Base-by-base conservation (phyloP, 2,329 filamentous ascomycete species). In the Metarhizium anisopliae region DNA sequence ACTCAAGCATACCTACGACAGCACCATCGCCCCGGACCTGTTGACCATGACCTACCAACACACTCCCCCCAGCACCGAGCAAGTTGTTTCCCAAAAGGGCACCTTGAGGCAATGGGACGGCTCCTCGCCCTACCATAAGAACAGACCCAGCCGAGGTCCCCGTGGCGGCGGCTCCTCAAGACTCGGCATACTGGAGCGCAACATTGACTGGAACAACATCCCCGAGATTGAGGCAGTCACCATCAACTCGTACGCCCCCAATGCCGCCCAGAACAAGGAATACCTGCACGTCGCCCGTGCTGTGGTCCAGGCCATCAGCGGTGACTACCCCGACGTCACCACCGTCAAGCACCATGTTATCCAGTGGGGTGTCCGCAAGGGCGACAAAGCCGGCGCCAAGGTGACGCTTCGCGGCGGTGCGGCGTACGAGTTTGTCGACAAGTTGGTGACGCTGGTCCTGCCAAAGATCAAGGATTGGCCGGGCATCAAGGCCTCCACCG, bases 391-490 rank as follows among this genome's bases (percentile, higher is more conserved):
- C 32, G 84, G 89, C 58, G 83, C 89, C 62, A 96, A 93, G 67
- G 85, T 83, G 52, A 86, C 89, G 30, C 74, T 99, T 59, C 77
- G 79, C 55, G 90, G 90, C 35, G 87, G 94, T 68, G 81, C 86
- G 57, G 94, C 95, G 65, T 89, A 90, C 60, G 87, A 96, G 70
- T 96, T 99, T 70, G 68, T 99, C 49, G 88, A 93, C 66, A 96
- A 96, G 76, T 77, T 91, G 62, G 79, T 97, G 55, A 90, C 95
- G 68, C 77, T 97, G 8, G 92, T 99, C 6, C 80, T 97, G 68
- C 94, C 94, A 43, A 89, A 86, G 67, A 95, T 99, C 73, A 99
- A 97, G 78, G 94, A 99, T 64, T 99, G 90, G 88, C 83, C 82
- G 55, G 94, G 94, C 20, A 66, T 84, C 55, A 67, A 73, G 61